These are phyloP conservation scores for Cystobasidium sp. DNA, from an alignment of 1,284 basidiomycete species.

Conservation along the genomic window DNA sequence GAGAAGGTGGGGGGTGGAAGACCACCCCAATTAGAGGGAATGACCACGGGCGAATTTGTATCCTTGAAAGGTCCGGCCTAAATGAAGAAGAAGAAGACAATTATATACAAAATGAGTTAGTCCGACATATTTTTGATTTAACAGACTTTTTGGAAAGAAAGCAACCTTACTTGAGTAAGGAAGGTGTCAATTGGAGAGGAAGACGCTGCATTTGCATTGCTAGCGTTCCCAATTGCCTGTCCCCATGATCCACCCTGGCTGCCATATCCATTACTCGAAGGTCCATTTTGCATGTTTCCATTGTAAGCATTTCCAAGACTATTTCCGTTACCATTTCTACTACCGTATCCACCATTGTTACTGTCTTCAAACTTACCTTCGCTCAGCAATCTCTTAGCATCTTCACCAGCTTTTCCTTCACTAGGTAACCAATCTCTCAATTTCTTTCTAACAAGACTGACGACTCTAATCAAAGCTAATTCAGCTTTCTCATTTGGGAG, in stretches of 20 bases:
- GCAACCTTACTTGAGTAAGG: not conserved
- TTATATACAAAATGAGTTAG: too few relatives aligned
- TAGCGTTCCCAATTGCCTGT: not conserved
- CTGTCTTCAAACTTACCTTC: not conserved
- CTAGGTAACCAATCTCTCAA: slow-evolving; percentile 11
- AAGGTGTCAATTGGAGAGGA: not conserved
- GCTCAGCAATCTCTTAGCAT: not conserved
- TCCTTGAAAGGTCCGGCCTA: slow-evolving; percentile 19
- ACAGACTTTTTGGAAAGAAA: too few relatives aligned
- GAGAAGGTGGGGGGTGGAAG: slow-evolving; percentile 10
- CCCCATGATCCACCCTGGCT: too few relatives aligned
- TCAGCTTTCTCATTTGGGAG: not conserved
- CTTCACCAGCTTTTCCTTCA: slow-evolving; percentile 22
- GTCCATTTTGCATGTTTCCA: too few relatives aligned
- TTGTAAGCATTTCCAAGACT: too few relatives aligned
- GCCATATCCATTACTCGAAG: too few relatives aligned
- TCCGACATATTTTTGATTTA: too few relatives aligned
- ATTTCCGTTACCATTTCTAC: not conserved
- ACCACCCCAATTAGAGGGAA: not conserved
- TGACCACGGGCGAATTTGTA: not conserved
- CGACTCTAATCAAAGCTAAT: slow-evolving; percentile 1
- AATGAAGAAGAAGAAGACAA: too few relatives aligned
- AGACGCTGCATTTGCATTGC: too few relatives aligned
- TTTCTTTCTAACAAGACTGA: not conserved
- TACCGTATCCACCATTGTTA: not conserved